Evolutionary conservation across 2,329 filamentous ascomycete genomes (phyloP).

Genomic region (Hortaea sp.): DNA sequence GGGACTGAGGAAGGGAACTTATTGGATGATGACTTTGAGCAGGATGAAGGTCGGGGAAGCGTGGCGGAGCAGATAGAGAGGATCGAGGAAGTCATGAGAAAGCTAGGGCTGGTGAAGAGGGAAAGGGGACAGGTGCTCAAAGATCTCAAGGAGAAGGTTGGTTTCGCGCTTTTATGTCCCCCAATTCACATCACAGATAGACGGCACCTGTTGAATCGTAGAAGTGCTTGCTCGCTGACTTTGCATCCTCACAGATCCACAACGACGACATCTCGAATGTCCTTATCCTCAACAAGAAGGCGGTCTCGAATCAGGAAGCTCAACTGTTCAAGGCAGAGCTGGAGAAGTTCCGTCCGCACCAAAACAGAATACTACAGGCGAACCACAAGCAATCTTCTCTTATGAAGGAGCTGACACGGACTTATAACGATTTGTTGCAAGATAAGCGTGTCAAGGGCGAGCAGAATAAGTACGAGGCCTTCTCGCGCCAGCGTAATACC

Average conservation of each 20-base stretch:
- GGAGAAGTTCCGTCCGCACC: constrained; percentile 93
- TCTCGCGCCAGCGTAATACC: constrained; percentile 69
- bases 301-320: constrained; percentile 80
- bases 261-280: constrained; percentile 97
- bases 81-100: constrained; percentile 85
- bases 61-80: constrained; percentile 81
- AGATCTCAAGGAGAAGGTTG: constrained; percentile 92
- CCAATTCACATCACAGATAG: neutral
- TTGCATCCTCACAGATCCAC: constrained; percentile 54
- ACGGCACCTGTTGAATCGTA: neutral
- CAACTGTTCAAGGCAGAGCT: constrained; percentile 91
- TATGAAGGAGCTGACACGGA: constrained; percentile 85
- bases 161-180: neutral
- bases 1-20: constrained; percentile 59
- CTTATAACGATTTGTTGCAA: constrained; percentile 79
- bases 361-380: constrained; percentile 81
- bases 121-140: constrained; percentile 88
- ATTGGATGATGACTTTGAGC: constrained; percentile 76
- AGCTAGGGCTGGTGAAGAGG: constrained; percentile 81
- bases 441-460: constrained; percentile 90
- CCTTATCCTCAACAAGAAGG: constrained; percentile 94
- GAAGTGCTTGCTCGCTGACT: neutral
- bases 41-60: constrained; percentile 65
- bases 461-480: constrained; percentile 86
- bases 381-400: constrained; percentile 90